Base-by-base conservation (phyloP, 2,329 filamentous ascomycete species). In the Xylariaceae sp. region DNA sequence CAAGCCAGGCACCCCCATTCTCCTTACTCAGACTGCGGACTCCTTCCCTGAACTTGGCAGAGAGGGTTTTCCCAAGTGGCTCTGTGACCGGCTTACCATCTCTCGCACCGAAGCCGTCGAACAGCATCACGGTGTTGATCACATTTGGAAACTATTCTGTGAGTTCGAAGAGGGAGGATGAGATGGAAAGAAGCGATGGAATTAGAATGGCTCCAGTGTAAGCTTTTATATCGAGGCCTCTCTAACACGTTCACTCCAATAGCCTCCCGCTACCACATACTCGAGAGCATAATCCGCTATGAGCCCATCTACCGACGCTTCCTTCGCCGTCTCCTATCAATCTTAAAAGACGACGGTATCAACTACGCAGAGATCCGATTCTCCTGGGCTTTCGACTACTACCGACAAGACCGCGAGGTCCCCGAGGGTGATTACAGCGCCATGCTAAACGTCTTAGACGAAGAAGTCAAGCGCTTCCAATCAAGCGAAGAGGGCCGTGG, bases 291-390 rank as follows among this genome's bases (percentile, higher is more conserved):
- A 50, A 78, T 96, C 47, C 88, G 87, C 71, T 96, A 96, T 71
- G 92, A 96, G 71, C 91, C 91, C 11, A 89, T 97, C 59, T 92
- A 89, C 72, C 83, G 90, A 29, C 76, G 77, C 19, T 95, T 90
- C 65, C 73, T 96, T 57, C 83, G 80, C 31, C 80, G 82, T 27
- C 77, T 96, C 63, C 82, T 95, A 70, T 74, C 74, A 47, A 79
- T 86, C 47, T 76, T 96, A 27, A 77, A 85, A n/a, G 82, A 82
- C 3, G 92, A 99, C 68, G 90, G 91, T 3, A 83, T 96, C 32
- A 84, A 79, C 65, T 97, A 90, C 79, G 87, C 88, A 11, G 94
- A 97, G 68, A 74, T 96, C 57, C 80, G 80, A 50, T 81, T 88
- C 51, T 86, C 84, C 0, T 95, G 95, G 77, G 77, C 78, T 1